Evolutionary conservation across 2,329 filamentous ascomycete species (phyloP).

Genomic region (Lecanicillium sp.): DNA sequence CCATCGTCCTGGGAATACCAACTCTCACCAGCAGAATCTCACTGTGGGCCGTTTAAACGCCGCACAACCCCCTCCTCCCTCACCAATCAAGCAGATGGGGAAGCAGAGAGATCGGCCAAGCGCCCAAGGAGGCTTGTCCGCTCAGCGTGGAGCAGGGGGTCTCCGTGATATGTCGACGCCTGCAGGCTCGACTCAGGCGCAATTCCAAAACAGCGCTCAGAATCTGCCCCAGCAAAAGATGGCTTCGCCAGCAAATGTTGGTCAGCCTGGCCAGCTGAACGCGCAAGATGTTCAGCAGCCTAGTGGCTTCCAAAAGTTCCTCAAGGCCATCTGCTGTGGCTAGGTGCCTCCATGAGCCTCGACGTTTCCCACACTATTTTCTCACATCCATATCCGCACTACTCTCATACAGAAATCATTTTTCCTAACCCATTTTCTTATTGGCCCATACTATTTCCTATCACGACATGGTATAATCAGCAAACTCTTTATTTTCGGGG

Average conservation of each 20-base stretch:
- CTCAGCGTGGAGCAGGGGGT: conserved; percentile 67
- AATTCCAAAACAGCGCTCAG: conserved; percentile 92
- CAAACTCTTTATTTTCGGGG: too few species aligned
- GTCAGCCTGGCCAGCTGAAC: conserved; percentile 41
- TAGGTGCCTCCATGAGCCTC: conserved; percentile 25
- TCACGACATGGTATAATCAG: conserved; percentile 6
- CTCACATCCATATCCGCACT: not conserved
- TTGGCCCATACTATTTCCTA: conserved; percentile 4
- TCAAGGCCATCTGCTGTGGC: conserved; percentile 90
- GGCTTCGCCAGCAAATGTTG: conserved; percentile 49
- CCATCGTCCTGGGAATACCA: conserved; percentile 57
- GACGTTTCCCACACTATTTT: too few species aligned
- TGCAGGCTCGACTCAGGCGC: conserved; percentile 85
- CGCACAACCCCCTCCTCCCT: conserved; percentile 81
- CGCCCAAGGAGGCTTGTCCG: conserved; percentile 62
- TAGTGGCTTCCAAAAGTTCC: conserved; percentile 81
- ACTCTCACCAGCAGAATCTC: conserved; percentile 56
- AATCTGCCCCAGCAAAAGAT: conserved; percentile 64
- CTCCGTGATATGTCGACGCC: conserved; percentile 73
- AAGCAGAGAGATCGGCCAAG: conserved; percentile 70
- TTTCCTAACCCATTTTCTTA: not conserved
- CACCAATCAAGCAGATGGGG: conserved; percentile 73
- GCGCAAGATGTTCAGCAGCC: conserved; percentile 61
- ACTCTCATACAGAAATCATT: not conserved
- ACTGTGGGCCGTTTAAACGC: conserved; percentile 88